These are phyloP conservation scores for Acanthamoeba royreba DNA, from an alignment of 208 protist species.

Conservation along the genomic window DNA sequence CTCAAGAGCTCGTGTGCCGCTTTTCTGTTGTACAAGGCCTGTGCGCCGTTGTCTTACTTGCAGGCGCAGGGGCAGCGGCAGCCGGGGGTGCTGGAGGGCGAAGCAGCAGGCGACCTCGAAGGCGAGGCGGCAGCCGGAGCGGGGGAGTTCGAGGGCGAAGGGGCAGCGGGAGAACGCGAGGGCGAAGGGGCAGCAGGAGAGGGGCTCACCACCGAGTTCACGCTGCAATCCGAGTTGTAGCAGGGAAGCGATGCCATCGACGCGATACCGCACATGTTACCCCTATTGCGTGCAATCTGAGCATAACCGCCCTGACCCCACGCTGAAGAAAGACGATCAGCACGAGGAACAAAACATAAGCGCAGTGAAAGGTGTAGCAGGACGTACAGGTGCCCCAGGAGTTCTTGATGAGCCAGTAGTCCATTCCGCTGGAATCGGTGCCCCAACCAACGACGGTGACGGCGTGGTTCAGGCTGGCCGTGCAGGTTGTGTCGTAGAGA, in stretches of 20 bases:
- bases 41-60: no score
- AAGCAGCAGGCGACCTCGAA: neutral
- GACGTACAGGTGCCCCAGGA: slow-evolving; percentile 75
- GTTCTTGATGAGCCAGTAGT: slow-evolving; percentile 91
- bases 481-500: slow-evolving; percentile 75
- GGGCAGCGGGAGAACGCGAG: neutral
- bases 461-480: slow-evolving; percentile 82
- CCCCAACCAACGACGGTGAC: slow-evolving; percentile 87
- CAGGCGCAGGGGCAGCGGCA: neutral
- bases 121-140: neutral
- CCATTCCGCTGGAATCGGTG: slow-evolving; percentile 60
- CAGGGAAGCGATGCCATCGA: slow-evolving; percentile 48
- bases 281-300: slow-evolving; percentile 67
- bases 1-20: no score
- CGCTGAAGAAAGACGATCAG: neutral
- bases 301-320: slow-evolving; percentile 88
- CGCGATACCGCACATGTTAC: slow-evolving; percentile 64
- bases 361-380: neutral
- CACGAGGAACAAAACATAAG: neutral
- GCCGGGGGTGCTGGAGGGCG: neutral
- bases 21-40: no score
- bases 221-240: neutral
- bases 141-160: neutral
- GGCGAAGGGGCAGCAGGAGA: neutral
- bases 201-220: no score